Evolutionary conservation across 2,329 filamentous ascomycete species (phyloP).

Genomic region (Uncinocarpus reesii): DNA sequence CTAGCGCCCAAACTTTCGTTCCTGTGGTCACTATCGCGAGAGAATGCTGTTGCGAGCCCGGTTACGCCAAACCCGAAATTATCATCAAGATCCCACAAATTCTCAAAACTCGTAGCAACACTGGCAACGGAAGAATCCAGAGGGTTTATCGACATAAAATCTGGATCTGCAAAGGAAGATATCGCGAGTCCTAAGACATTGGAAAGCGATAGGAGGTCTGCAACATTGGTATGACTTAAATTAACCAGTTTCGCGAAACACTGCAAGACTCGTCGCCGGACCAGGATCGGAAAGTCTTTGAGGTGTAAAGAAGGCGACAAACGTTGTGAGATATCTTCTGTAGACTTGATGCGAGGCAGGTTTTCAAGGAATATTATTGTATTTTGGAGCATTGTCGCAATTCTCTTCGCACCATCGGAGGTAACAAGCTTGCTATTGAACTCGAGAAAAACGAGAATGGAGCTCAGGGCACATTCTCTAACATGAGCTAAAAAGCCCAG

Average conservation of each 20-base stretch:
- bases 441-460: slow-evolving; percentile 81
- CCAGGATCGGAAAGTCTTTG: slow-evolving; percentile 84
- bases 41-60: slow-evolving; percentile 70
- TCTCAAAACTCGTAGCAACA: slow-evolving; percentile 81
- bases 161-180: slow-evolving; percentile 85
- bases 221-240: slow-evolving; percentile 71
- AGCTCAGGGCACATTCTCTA: slow-evolving; percentile 83
- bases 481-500: slow-evolving; percentile 90
- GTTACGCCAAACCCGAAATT: slow-evolving; percentile 93
- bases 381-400: slow-evolving; percentile 90
- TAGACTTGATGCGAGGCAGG: slow-evolving; percentile 69
- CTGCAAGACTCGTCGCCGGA: slow-evolving; percentile 81
- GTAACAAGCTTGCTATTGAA: slow-evolving; percentile 89
- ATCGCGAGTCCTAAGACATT: slow-evolving; percentile 84
- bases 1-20: slow-evolving; percentile 31
- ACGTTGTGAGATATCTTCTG: slow-evolving; percentile 75
- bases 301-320: slow-evolving; percentile 78
- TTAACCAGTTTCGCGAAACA: slow-evolving; percentile 89
- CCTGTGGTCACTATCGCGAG: slow-evolving; percentile 53
- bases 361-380: slow-evolving; percentile 82
- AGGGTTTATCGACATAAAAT: slow-evolving; percentile 59
- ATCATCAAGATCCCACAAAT: slow-evolving; percentile 87
- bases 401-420: slow-evolving; percentile 83
- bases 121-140: slow-evolving; percentile 85
- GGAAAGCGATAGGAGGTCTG: slow-evolving; percentile 78